Evolutionary conservation across 108 stramenopile genomes (phyloP), one percentile per base, ranked within the genome.

Genomic region (Chaetoceros tenuissimus): DNA sequence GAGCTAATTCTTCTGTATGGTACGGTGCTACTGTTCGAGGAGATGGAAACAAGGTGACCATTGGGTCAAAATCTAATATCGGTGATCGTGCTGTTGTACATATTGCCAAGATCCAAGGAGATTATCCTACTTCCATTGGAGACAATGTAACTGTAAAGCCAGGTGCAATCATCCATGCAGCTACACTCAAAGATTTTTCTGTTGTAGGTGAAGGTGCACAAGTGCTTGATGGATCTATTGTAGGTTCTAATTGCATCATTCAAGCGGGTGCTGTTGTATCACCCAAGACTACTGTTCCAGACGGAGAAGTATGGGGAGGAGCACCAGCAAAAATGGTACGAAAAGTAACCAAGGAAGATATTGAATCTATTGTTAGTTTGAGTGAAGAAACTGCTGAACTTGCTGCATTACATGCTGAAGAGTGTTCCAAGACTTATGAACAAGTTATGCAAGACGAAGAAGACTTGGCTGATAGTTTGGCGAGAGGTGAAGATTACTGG

Each of bases 11-110:
- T 0, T 84, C 81, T 68, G 74, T 94, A 24, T 94, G 92, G 92
- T 94, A 94, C 54, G 88, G 88, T 30, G 84, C 88, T 51, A 82
- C 80, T 5, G 74, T 94, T 23, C 68, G 92, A 46, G 92, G 86
- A 16, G 92, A 94, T 67, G 92, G 89, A 3, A 83, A 94, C 57
- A 63, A 65, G 24, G 66, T 90, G 0, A 71, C 68, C 10, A 85
- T 97, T 65, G 98, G 98, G 20, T 65, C 78, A 17, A 78, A 81
- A 51, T 84, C 83, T 3, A 75, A 73, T 62, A 76, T 98, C 18
- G 94, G 92, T 24, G 94, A 95, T 55, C 77, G 94, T 44, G 92
- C 94, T 10, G 88, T 96, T 27, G 82, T 98, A 45, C 96, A 96
- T 60, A 94, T 95, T 31, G 94, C 97, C 57, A 94, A 94, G 46